Conservation (phyloP, 768 basidiomycete genomes). For the Suillus subluteus region DNA sequence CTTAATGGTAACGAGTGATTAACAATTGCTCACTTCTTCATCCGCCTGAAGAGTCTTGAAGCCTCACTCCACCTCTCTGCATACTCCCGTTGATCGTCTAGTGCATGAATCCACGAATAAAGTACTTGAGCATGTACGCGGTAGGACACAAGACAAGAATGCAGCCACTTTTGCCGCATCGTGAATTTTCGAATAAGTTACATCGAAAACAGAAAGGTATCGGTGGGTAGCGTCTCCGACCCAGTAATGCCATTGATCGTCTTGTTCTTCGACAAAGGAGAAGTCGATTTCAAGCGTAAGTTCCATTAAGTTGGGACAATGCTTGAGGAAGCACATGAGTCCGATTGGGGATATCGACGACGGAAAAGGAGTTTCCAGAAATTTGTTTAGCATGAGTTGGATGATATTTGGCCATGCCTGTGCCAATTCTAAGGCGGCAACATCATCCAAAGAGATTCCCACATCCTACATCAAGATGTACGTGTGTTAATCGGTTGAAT, state of each 20-base stretch:
- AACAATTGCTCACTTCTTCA: neutral
- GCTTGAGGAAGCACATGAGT: slow-evolving; percentile 23
- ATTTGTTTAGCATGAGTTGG: slow-evolving; percentile 2
- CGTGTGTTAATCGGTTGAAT: slow-evolving; percentile 27
- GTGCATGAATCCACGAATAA: slow-evolving; percentile 17
- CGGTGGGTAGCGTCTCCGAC: neutral
- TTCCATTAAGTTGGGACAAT: slow-evolving; percentile 14
- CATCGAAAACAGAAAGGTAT: slow-evolving; percentile 10
- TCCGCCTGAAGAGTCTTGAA: slow-evolving; percentile 23
- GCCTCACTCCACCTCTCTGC: slow-evolving; percentile 28
- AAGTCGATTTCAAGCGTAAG: slow-evolving; percentile 29
- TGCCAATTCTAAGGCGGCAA: slow-evolving; percentile 20
- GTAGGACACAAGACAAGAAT: slow-evolving; percentile 32
- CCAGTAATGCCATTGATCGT: slow-evolving; percentile 6
- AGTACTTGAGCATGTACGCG: slow-evolving; percentile 16
- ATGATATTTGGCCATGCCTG: slow-evolving; percentile 22
- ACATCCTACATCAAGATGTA: slow-evolving; percentile 24
- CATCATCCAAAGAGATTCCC: slow-evolving; percentile 25
- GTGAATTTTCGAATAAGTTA: slow-evolving; percentile 23
- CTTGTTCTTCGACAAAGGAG: slow-evolving; percentile 17
- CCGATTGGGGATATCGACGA: slow-evolving; percentile 21
- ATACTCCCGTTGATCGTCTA: slow-evolving; percentile 17
- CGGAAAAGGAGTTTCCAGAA: neutral
- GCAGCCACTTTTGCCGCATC: slow-evolving; percentile 24
- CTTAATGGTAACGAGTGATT: neutral